Percentiles rank a stretch among this genome's conserved stretches.
Conservation (phyloP, 2,329 filamentous ascomycete species). For the Colletotrichum sublineola region DNA sequence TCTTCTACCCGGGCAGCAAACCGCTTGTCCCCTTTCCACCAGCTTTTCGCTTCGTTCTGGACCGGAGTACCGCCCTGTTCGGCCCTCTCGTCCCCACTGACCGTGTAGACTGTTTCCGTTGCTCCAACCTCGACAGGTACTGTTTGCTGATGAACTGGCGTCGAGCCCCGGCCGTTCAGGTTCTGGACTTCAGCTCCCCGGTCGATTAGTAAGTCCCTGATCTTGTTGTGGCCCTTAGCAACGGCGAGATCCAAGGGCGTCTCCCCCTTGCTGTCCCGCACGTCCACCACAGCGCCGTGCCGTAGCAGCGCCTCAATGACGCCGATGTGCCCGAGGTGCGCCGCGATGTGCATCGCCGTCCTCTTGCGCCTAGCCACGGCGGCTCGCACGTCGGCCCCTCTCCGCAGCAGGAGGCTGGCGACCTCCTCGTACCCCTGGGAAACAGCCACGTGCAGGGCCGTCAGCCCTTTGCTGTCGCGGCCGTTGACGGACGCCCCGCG, state of each 20-base stretch:
- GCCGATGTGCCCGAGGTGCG: neutral
- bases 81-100: neutral
- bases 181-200: neutral
- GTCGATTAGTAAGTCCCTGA: neutral
- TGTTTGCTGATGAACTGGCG: too few species aligned
- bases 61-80: neutral
- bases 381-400: neutral
- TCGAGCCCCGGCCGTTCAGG: neutral
- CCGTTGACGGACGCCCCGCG: neutral
- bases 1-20: neutral
- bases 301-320: neutral
- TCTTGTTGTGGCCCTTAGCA: neutral
- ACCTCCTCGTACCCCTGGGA: neutral
- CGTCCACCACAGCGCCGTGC: neutral
- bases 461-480: neutral
- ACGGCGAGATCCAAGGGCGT: neutral
- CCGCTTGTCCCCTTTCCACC: slow-evolving; percentile 5
- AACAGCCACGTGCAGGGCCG: neutral
- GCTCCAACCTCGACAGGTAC: too few species aligned
- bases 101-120: neutral
- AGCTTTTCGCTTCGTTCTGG: neutral
- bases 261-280: neutral
- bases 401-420: neutral
- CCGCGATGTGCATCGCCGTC: neutral
- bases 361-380: neutral